Base-by-base conservation (phyloP, 1,284 basidiomycete genomes). In the Ceratobasidium papillatum region DNA sequence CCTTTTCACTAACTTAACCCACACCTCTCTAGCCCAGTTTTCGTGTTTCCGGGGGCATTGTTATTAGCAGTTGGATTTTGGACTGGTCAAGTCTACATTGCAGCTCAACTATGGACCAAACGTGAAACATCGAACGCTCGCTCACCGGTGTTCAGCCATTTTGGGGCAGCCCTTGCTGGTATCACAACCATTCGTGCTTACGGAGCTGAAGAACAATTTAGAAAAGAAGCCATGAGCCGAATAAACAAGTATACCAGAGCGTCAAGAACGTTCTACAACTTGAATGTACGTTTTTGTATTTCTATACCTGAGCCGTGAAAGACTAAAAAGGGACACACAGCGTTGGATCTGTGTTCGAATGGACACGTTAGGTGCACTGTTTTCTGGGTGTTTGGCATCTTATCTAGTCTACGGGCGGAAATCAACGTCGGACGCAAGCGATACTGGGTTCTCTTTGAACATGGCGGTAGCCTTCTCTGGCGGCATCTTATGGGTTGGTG, bases 101-200 rank as follows among this genome's bases (percentile, higher is more conserved):
- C 88, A 78, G 88, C 89, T 17, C 92, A 94, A 80, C 83, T 94
- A 34, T 88, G 89, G 14, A 89, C 92, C 56, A 94, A 93, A 79
- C 85, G 89, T 22, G 89, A 91, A 79, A 89, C 89, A 88, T 88
- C 86, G 36, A 91, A 91, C 80, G 87, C 89, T 7, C 87, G 85
- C 77, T 84, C 88, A 3, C 91, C 91, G 0, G 86, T 93, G 8
- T 84, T 91, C 74, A 89, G 88, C 58, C 89, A 91, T 78, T 91
- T 94, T 78, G 88, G 90, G 17, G 87, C 90, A 30, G 87, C 90
- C 0, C 86, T 93, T 1, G 81, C 86, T 17, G 92, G 93, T 34
- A 83, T 94, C 25, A 51, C 52, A 0, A 71, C 75, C 2, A 76
- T 76, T 38, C 72, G 75, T 2, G 75, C 75, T 2, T 76, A 76